phyloP scores from a whole-genome alignment of 257 asterid species.

The Phtheirospermum japonicum region DNA sequence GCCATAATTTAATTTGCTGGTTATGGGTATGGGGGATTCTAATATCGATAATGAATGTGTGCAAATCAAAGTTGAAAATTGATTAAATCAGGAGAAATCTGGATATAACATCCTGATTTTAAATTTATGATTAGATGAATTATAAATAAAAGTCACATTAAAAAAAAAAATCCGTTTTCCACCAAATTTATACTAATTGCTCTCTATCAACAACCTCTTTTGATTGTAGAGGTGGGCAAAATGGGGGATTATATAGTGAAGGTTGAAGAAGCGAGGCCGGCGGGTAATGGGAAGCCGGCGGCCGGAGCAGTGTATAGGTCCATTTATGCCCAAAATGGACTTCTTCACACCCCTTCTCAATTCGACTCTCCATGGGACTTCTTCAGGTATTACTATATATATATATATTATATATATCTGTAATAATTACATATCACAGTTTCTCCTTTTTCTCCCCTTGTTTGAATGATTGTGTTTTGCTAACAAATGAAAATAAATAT shows the following conservation, averaged over 20 bases:
- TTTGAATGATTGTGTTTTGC: too few species aligned
- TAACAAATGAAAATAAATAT: too few species aligned
- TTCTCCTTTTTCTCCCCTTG: too few species aligned
- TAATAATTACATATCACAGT: too few species aligned
- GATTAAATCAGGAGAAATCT: too few species aligned
- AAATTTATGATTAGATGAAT: too few species aligned
- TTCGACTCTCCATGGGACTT: constrained; percentile 77
- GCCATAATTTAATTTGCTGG: not conserved
- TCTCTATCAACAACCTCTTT: constrained; percentile 14
- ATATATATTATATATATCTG: too few species aligned
- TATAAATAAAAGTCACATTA: too few species aligned
- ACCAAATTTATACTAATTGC: not conserved
- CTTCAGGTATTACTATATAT: constrained; percentile 47
- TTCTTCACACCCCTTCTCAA: constrained; percentile 46
- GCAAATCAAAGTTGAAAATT: not conserved
- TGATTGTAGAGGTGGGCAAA: too few species aligned
- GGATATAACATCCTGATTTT: too few species aligned
- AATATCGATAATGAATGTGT: not conserved
- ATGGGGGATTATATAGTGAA: constrained; percentile 57
- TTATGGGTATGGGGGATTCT: too few species aligned
- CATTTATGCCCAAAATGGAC: constrained; percentile 66
- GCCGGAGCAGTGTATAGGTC: constrained; percentile 74
- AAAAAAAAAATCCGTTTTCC: too few species aligned
- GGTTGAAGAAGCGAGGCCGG: constrained; percentile 56
- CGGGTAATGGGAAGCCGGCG: constrained; percentile 50